A percentile compares a stretch with the other conserved stretches of the same genome.
These are phyloP conservation scores for Casuarina cunninghamiana DNA, from an alignment of 306 rosid genomes.

Conservation along the genomic window DNA sequence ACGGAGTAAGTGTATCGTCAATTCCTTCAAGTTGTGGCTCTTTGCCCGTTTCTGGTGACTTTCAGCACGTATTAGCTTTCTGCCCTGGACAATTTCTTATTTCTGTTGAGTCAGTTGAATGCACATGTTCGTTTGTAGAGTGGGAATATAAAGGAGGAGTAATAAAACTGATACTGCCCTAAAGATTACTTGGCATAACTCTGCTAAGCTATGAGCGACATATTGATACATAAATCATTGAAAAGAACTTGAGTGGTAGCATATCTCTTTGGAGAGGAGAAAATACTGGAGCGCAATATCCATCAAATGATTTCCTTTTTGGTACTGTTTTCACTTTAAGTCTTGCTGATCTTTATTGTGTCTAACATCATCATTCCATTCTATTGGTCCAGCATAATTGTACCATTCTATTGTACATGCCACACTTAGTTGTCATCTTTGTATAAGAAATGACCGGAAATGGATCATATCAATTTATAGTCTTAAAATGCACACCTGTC, in stretches of 20 bases:
- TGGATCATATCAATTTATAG: background rate
- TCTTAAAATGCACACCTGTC: too few species aligned
- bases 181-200: background rate
- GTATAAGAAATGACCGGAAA: background rate
- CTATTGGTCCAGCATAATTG: background rate
- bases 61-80: background rate
- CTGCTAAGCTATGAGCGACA: background rate
- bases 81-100: background rate
- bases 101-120: background rate
- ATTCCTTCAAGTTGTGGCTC: background rate
- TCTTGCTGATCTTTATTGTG: too few species aligned
- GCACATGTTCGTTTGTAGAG: background rate
- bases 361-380: too few species aligned
- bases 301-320: background rate
- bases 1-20: conserved; percentile 54
- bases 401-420: background rate
- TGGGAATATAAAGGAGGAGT: background rate
- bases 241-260: background rate
- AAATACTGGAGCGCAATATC: background rate
- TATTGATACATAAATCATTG: background rate
- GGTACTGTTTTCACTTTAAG: too few species aligned
- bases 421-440: background rate
- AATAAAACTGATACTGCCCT: background rate
- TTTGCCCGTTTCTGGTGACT: background rate
- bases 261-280: background rate